phyloP scores from a whole-genome alignment of 2,329 filamentous ascomycete genomes.

The Fusarium clavum region DNA sequence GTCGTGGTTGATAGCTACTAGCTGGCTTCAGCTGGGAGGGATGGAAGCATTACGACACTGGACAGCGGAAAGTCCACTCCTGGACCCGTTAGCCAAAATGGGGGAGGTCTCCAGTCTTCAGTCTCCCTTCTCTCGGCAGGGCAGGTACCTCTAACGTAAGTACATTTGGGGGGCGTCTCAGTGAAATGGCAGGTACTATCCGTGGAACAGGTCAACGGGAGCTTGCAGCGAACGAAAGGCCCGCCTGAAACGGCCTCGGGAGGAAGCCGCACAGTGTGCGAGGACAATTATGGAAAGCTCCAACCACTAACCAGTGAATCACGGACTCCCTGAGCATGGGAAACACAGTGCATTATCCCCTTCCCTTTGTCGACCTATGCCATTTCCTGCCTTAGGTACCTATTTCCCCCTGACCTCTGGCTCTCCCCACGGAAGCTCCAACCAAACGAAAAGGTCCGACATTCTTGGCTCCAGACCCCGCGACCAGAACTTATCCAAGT shows the following conservation, averaged over 20 bases:
- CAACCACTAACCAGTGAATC: not conserved
- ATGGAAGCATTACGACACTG: conserved; percentile 41
- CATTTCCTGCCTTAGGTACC: conserved; percentile 42
- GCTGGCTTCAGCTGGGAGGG: conserved; percentile 30
- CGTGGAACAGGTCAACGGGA: conserved; percentile 9
- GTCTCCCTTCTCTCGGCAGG: conserved; percentile 19
- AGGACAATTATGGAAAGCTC: not conserved
- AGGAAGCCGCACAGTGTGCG: conserved; percentile 39
- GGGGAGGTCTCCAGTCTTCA: conserved; percentile 15
- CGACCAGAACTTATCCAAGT: conserved; percentile 48
- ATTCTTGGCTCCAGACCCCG: conserved; percentile 47
- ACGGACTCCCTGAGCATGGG: not conserved
- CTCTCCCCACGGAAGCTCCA: conserved; percentile 47
- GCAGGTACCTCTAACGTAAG: conserved; percentile 2
- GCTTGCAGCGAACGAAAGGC: conserved; percentile 12
- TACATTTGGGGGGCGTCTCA: conserved; percentile 9
- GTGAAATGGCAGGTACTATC: not conserved
- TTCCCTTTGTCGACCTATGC: not conserved
- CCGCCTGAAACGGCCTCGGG: conserved; percentile 10
- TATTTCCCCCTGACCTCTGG: conserved; percentile 36
- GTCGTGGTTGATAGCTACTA: conserved; percentile 42
- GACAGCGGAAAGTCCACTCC: conserved; percentile 29
- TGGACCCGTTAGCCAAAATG: conserved; percentile 14
- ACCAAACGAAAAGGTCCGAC: conserved; percentile 48
- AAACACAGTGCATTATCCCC: conserved; percentile 29